Evolutionary conservation across 1,284 basidiomycete genomes (phyloP).

Genomic region (Sanghuangporus baumii): DNA sequence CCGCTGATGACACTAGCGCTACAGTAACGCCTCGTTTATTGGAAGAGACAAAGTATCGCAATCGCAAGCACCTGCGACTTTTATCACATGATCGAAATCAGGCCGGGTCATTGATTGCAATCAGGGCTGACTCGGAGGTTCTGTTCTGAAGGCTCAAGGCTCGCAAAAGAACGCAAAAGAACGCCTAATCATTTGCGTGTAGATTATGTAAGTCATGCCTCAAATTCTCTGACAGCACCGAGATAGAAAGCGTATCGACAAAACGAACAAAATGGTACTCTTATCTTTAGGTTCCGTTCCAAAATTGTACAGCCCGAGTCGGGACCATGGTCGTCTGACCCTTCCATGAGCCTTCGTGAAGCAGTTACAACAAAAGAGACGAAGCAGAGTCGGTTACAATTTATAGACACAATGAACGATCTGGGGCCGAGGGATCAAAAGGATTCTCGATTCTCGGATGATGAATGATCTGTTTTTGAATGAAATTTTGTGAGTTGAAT

Average conservation of each 20-base stretch:
- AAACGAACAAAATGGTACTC: background rate
- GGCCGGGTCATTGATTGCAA: too few species aligned
- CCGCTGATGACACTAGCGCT: background rate
- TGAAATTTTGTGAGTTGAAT: background rate
- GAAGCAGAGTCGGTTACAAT: background rate
- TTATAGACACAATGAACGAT: background rate
- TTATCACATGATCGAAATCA: too few species aligned
- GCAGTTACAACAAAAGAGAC: background rate
- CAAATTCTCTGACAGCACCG: too few species aligned
- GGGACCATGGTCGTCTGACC: slow-evolving; percentile 1
- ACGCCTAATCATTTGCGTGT: too few species aligned
- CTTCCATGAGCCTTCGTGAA: background rate
- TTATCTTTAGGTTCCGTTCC: background rate
- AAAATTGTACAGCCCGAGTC: background rate
- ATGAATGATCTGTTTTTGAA: background rate
- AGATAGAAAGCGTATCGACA: background rate
- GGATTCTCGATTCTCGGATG: background rate
- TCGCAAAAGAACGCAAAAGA: too few species aligned
- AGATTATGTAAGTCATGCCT: too few species aligned
- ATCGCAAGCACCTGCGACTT: too few species aligned
- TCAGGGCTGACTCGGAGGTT: too few species aligned
- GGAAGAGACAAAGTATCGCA: background rate
- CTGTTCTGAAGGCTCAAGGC: too few species aligned
- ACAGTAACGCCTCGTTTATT: background rate
- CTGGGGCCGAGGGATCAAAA: background rate